Evolutionary conservation across 2,329 filamentous ascomycete species (phyloP).

Genomic region (Coleophoma eucalyptorum): DNA sequence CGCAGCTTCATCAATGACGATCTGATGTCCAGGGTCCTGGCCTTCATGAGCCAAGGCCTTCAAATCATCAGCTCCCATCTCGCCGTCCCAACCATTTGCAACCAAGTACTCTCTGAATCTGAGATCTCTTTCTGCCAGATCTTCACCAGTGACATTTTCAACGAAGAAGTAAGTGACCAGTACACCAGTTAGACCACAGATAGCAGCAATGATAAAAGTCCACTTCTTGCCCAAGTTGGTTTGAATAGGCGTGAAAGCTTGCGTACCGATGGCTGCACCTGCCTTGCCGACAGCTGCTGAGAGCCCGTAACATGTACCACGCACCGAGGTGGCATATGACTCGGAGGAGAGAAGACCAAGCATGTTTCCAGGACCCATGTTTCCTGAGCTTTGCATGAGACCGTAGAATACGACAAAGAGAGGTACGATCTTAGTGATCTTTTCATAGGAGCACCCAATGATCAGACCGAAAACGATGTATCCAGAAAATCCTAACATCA

Average conservation of each 20-base stretch:
- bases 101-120: conserved; percentile 39
- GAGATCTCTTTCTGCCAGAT: conserved; percentile 38
- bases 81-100: conserved; percentile 39
- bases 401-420: conserved; percentile 50
- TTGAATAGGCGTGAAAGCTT: conserved; percentile 45
- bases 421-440: conserved; percentile 43
- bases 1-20: neutral
- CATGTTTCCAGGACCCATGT: conserved; percentile 47
- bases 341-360: conserved; percentile 47
- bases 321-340: conserved; percentile 46
- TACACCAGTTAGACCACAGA: conserved; percentile 43
- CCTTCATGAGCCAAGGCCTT: conserved; percentile 26
- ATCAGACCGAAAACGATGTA: conserved; percentile 48
- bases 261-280: conserved; percentile 46
- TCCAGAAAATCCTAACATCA: conserved; percentile 46
- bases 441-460: conserved; percentile 43
- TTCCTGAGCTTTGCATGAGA: conserved; percentile 44
- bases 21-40: neutral
- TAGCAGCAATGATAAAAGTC: conserved; percentile 49
- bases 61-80: conserved; percentile 38
- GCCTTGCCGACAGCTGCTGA: conserved; percentile 47
- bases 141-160: conserved; percentile 39
- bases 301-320: conserved; percentile 47
- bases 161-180: conserved; percentile 44
- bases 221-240: conserved; percentile 40